Evolutionary conservation across 2,329 filamentous ascomycete genomes (phyloP).

Genomic region (Trichoderma atroviride): DNA sequence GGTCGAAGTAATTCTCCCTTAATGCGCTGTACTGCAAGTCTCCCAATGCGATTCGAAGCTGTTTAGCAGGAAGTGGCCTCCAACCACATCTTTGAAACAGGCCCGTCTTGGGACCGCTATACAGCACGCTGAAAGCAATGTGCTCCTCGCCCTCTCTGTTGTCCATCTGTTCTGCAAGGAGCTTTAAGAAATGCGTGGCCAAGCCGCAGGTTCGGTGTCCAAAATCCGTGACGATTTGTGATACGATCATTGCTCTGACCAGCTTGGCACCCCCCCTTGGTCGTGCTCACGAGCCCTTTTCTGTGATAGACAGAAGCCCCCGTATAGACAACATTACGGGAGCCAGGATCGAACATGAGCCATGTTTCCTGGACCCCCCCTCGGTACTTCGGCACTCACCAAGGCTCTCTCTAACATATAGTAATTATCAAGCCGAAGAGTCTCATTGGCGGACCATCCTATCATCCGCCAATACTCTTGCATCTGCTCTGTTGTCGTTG

Average conservation of each 20-base stretch:
- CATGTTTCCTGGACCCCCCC: constrained; percentile 29
- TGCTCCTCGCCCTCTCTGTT: constrained; percentile 16
- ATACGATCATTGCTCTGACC: constrained; percentile 38
- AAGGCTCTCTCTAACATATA: background rate
- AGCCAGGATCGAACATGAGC: constrained; percentile 36
- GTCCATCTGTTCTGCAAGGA: constrained; percentile 36
- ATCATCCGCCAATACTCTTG: background rate
- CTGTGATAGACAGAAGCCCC: constrained; percentile 40
- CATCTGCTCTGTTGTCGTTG: background rate
- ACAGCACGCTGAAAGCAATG: constrained; percentile 41
- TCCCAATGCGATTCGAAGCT: constrained; percentile 40
- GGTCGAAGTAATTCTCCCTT: background rate
- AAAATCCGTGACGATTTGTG: constrained; percentile 42
- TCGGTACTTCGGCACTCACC: accelerated
- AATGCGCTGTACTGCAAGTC: constrained; percentile 25
- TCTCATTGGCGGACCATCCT: background rate
- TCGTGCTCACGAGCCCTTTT: constrained; percentile 29
- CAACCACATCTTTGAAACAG: constrained; percentile 43
- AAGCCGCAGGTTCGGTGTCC: constrained; percentile 40
- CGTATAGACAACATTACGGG: constrained; percentile 38
- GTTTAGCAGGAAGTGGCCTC: constrained; percentile 37
- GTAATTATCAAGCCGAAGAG: background rate
- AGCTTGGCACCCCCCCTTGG: constrained; percentile 32
- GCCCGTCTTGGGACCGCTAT: constrained; percentile 39
- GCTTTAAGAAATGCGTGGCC: constrained; percentile 40